A percentile compares a stretch with the other conserved stretches of the same genome.
Evolutionary conservation across 2,329 filamentous ascomycete genomes (phyloP).

Genomic region (Alternaria brassicicola): DNA sequence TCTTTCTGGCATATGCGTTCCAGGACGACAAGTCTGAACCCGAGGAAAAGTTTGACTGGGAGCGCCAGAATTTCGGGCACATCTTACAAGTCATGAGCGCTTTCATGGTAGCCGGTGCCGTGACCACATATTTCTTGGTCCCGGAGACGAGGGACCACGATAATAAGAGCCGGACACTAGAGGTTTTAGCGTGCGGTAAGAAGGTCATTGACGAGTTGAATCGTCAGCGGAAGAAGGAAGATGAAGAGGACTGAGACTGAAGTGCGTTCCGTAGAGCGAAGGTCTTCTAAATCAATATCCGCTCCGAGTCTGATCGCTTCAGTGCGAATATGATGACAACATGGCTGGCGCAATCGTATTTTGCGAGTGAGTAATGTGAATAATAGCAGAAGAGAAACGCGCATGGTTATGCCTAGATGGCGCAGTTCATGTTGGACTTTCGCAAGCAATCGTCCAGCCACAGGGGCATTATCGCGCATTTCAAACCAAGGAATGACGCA

Average conservation of each 20-base stretch:
- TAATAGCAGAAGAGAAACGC: not conserved
- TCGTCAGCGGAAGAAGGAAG: slow-evolving; percentile 29
- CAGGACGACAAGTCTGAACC: slow-evolving; percentile 14
- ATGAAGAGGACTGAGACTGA: slow-evolving; percentile 24
- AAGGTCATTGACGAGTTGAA: slow-evolving; percentile 42
- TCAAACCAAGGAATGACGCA: not conserved
- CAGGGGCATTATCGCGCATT: no score
- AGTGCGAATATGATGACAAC: not conserved
- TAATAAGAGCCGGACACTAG: slow-evolving; percentile 41
- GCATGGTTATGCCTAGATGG: not conserved
- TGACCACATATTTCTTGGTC: slow-evolving; percentile 41
- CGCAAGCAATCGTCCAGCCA: not conserved
- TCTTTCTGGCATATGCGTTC: slow-evolving; percentile 47
- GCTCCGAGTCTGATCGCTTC: not conserved
- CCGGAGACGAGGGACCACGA: slow-evolving; percentile 44
- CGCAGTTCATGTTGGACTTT: not conserved
- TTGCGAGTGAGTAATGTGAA: not conserved
- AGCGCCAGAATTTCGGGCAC: slow-evolving; percentile 39
- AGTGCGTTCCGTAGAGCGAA: not conserved
- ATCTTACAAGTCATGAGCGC: slow-evolving; percentile 43
- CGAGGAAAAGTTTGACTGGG: slow-evolving; percentile 24
- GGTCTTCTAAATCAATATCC: not conserved
- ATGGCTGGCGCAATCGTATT: not conserved
- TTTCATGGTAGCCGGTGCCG: slow-evolving; percentile 43
- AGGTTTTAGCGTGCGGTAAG: slow-evolving; percentile 41